Evolutionary conservation across 2,329 filamentous ascomycete genomes (phyloP).

Genomic region (Diaporthe vaccinii): DNA sequence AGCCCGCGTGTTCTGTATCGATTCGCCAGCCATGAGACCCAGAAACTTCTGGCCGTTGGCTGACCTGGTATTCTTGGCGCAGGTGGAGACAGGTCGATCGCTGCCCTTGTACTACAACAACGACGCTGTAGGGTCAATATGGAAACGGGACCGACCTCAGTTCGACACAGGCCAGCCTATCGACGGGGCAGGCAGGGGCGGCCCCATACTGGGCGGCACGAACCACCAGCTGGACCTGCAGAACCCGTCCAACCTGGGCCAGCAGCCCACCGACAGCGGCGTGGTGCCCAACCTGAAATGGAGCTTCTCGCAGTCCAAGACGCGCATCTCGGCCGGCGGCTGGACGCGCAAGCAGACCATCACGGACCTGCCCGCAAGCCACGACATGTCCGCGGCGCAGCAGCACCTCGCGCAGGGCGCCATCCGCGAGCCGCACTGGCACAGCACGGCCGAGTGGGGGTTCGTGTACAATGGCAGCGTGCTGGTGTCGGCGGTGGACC

Average conservation of each 20-base stretch:
- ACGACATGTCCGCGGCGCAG: constrained; percentile 77
- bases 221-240: constrained; percentile 72
- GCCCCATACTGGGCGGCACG: constrained; percentile 67
- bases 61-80: not conserved
- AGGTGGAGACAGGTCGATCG: not conserved
- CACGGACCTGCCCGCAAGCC: constrained; percentile 74
- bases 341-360: constrained; percentile 77
- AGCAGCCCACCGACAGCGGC: constrained; percentile 73
- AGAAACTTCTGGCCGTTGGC: not conserved
- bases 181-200: constrained; percentile 70
- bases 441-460: constrained; percentile 77
- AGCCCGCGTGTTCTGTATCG: not conserved
- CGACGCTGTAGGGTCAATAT: too few relatives aligned
- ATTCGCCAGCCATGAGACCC: constrained; percentile 1
- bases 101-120: not conserved
- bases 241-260: constrained; percentile 74
- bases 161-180: constrained; percentile 69
- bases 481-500: constrained; percentile 72
- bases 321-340: constrained; percentile 71
- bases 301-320: constrained; percentile 78
- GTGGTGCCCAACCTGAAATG: constrained; percentile 77
- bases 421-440: constrained; percentile 77
- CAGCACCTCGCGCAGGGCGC: constrained; percentile 77
- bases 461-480: constrained; percentile 71
- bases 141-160: constrained; percentile 9